Evolutionary conservation across 192 early-diverging fungal species (phyloP).

Genomic region (Umbelopsis ramanniana): DNA sequence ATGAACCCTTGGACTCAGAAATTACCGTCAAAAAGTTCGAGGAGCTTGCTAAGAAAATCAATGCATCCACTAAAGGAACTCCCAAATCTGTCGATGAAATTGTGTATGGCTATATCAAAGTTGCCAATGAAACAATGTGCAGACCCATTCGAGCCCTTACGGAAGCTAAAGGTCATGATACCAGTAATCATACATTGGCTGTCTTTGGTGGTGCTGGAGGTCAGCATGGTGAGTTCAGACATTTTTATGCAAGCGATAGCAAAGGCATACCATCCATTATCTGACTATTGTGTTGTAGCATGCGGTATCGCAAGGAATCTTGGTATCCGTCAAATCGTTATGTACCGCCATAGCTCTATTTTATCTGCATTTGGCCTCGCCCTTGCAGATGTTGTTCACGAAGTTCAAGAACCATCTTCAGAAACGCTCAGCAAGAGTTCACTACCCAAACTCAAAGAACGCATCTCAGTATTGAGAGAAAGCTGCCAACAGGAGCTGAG

Average conservation of each 20-base stretch:
- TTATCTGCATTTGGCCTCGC: slow-evolving; percentile 93
- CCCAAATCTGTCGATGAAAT: slow-evolving; percentile 83
- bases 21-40: slow-evolving; percentile 68
- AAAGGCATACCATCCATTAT: background rate
- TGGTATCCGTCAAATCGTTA: slow-evolving; percentile 83
- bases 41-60: slow-evolving; percentile 67
- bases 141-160: slow-evolving; percentile 92
- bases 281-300: slow-evolving; percentile 41
- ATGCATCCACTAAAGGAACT: slow-evolving; percentile 50
- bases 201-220: slow-evolving; percentile 97
- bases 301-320: slow-evolving; percentile 89
- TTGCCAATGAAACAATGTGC: slow-evolving; percentile 98
- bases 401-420: slow-evolving; percentile 83
- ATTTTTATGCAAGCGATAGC: background rate
- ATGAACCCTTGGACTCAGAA: slow-evolving; percentile 76
- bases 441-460: slow-evolving; percentile 50
- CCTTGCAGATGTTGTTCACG: slow-evolving; percentile 91
- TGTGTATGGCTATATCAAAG: slow-evolving; percentile 92
- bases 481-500: slow-evolving; percentile 57
- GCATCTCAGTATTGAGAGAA: slow-evolving; percentile 52
- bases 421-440: slow-evolving; percentile 47
- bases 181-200: slow-evolving; percentile 80
- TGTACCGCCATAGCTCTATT: slow-evolving; percentile 90
- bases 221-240: slow-evolving; percentile 66
- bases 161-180: slow-evolving; percentile 90